A percentile compares a stretch with the other conserved stretches of the same genome.
Conservation (phyloP, 2,329 filamentous ascomycete genomes). For the Amauroascus verrucosus region DNA sequence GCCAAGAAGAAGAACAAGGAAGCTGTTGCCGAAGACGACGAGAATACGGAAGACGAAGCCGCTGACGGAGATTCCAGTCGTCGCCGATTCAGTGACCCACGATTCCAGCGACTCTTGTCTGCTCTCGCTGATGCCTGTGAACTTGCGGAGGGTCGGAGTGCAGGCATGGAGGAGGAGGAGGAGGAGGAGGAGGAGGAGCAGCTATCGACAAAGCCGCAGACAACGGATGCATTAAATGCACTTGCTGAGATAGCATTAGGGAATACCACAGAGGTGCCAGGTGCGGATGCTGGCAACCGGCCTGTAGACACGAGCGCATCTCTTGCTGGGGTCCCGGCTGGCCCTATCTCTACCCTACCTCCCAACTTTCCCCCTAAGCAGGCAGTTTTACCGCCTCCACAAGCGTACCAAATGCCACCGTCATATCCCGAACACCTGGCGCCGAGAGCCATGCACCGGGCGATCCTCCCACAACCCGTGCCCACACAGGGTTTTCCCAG, state of each 20-base stretch:
- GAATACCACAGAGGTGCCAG: not conserved
- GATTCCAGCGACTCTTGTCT: slow-evolving; percentile 15
- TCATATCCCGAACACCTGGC: slow-evolving; percentile 36
- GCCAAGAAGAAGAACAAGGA: slow-evolving; percentile 12
- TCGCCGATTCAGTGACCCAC: slow-evolving; percentile 5
- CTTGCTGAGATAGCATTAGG: slow-evolving; percentile 26
- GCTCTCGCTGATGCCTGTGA: slow-evolving; percentile 21
- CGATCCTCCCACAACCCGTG: slow-evolving; percentile 25
- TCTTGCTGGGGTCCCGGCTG: not conserved
- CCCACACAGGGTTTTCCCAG: slow-evolving; percentile 26
- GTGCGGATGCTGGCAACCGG: slow-evolving; percentile 6
- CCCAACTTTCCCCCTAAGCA: slow-evolving; percentile 3
- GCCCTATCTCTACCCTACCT: not conserved
- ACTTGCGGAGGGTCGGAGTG: slow-evolving; percentile 20
- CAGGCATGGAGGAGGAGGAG: slow-evolving; percentile 22
- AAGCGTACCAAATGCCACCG: slow-evolving; percentile 2
- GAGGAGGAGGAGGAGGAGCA: slow-evolving; percentile 23
- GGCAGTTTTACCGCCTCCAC: slow-evolving; percentile 16
- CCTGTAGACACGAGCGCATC: slow-evolving; percentile 1
- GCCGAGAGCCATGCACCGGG: slow-evolving; percentile 21
- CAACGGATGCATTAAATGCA: slow-evolving; percentile 24
- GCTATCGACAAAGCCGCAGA: slow-evolving; percentile 6
- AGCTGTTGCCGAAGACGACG: slow-evolving; percentile 6
- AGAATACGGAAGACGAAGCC: slow-evolving; percentile 2
- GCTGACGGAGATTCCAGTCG: not conserved